A percentile compares a stretch with the other conserved stretches of the same genome.
Conservation (phyloP, 805 yeast species). For the Metschnikowia chrysomelidarum region DNA sequence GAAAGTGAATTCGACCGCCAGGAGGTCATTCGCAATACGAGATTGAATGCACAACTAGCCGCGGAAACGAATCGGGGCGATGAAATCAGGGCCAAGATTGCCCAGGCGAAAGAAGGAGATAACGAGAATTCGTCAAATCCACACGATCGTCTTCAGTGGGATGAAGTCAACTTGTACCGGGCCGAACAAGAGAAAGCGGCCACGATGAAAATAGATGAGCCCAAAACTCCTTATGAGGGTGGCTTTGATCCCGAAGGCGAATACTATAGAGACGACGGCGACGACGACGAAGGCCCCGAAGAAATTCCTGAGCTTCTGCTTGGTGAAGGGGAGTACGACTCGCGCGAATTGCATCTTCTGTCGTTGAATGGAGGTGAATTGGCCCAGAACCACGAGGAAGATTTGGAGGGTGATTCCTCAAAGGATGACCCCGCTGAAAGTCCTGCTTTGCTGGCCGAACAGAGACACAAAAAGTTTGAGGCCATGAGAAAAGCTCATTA, state of each 20-base stretch:
- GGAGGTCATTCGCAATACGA: constrained; percentile 77
- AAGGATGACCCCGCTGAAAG: constrained; percentile 36
- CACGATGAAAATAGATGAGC: constrained; percentile 87
- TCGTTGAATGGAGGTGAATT: constrained; percentile 45
- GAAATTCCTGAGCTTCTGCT: constrained; percentile 52
- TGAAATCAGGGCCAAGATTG: constrained; percentile 44
- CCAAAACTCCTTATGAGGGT: constrained; percentile 93
- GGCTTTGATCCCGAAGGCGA: constrained; percentile 83
- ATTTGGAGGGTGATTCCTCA: constrained; percentile 20
- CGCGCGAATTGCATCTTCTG: constrained; percentile 23
- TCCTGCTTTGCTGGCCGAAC: constrained; percentile 48
- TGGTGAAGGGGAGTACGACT: constrained; percentile 54
- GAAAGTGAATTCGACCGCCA: constrained; percentile 50
- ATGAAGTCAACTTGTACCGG: constrained; percentile 69
- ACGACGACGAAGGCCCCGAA: constrained; percentile 37
- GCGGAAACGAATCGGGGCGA: constrained; percentile 42
- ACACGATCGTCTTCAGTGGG: constrained; percentile 69
- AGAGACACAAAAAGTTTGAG: constrained; percentile 67
- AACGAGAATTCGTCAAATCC: constrained; percentile 3
- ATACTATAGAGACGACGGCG: constrained; percentile 70
- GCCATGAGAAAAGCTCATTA: constrained; percentile 80
- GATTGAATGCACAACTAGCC: constrained; percentile 60
- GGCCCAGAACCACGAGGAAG: constrained; percentile 24
- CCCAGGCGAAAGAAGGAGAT: constrained; percentile 32
- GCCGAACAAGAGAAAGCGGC: constrained; percentile 72